phyloP scores from a whole-genome alignment of 805 yeast species.

The Kazachstania bromeliacearum region DNA sequence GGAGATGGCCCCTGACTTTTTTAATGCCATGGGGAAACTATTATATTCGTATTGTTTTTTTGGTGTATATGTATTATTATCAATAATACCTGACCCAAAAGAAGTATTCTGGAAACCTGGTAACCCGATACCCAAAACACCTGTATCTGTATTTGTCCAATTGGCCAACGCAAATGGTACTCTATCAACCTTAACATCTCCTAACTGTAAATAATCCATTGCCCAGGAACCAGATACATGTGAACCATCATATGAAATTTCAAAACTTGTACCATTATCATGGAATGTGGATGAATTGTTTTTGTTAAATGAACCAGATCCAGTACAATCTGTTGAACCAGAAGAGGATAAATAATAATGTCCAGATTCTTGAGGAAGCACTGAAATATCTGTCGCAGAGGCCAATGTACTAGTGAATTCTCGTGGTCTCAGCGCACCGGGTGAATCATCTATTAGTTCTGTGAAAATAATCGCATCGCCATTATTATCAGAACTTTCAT shows the following conservation, averaged over 20 bases:
- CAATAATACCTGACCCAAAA: no score
- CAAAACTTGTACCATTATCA: conserved; percentile 29
- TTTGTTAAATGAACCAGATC: conserved; percentile 33
- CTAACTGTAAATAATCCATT: conserved; percentile 30
- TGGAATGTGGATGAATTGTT: conserved; percentile 27
- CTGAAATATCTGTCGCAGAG: no score
- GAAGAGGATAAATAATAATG: conserved; percentile 45
- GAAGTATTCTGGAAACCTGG: conserved; percentile 56
- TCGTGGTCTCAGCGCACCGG: not conserved
- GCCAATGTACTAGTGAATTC: conserved; percentile 19
- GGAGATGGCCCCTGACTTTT: conserved; percentile 45
- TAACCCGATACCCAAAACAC: conserved; percentile 44
- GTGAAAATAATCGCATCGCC: not conserved
- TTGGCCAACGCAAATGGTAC: conserved; percentile 25
- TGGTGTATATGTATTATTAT: conserved; percentile 11
- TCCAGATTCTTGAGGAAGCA: no score
- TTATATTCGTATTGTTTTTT: conserved; percentile 36
- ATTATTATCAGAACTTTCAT: not conserved
- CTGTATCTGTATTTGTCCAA: conserved; percentile 30
- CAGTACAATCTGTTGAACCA: conserved; percentile 24
- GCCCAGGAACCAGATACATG: conserved; percentile 49
- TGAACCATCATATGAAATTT: conserved; percentile 38
- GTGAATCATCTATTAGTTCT: not conserved
- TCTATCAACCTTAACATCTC: conserved; percentile 37
- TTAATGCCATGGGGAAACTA: conserved; percentile 58